Percentiles rank a stretch among this genome's conserved stretches.
Conservation (phyloP, 768 basidiomycete genomes). For the Rhodosporidiobolus sp. region DNA sequence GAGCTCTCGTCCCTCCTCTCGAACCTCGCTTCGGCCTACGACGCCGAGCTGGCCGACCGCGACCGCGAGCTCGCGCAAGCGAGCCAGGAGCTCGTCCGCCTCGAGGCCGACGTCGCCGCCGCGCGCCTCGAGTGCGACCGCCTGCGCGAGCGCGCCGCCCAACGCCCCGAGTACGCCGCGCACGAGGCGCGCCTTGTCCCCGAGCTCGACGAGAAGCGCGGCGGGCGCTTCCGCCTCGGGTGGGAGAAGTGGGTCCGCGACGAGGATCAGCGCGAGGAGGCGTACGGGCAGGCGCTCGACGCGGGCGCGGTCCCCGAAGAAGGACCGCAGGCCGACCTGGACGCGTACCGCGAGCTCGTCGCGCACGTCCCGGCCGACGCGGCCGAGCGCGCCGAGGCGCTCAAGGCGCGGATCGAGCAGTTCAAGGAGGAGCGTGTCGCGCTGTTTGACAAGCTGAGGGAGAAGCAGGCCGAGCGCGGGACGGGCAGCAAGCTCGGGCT, state of each 20-base stretch:
- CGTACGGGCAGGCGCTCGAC: conserved; percentile 42
- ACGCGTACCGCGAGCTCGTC: conserved; percentile 29
- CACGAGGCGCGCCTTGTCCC: conserved; percentile 63
- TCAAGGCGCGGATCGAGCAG: conserved; percentile 65
- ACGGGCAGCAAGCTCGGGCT: conserved; percentile 84
- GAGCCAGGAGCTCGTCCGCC: conserved; percentile 50
- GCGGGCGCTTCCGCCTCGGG: conserved; percentile 72
- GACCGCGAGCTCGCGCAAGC: conserved; percentile 89
- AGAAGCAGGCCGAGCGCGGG: conserved; percentile 73
- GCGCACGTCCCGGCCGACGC: conserved; percentile 57
- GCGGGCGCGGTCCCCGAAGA: neutral
- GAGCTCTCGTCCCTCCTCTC: conserved; percentile 84
- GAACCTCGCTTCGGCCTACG: conserved; percentile 80
- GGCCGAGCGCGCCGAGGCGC: conserved; percentile 54
- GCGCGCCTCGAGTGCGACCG: neutral
- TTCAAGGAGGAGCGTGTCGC: conserved; percentile 66
- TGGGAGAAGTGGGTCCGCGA: conserved; percentile 92
- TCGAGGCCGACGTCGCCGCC: conserved; percentile 52
- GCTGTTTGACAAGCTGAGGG: conserved; percentile 62
- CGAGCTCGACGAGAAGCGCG: conserved; percentile 71
- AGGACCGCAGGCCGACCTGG: conserved; percentile 34
- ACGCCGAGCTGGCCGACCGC: conserved; percentile 84
- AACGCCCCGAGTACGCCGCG: conserved; percentile 65
- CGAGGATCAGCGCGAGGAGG: conserved; percentile 72
- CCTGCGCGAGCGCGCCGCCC: conserved; percentile 38